Evolutionary conservation across 306 rosid genomes (phyloP).

Genomic region (Dalbergia oliveri): DNA sequence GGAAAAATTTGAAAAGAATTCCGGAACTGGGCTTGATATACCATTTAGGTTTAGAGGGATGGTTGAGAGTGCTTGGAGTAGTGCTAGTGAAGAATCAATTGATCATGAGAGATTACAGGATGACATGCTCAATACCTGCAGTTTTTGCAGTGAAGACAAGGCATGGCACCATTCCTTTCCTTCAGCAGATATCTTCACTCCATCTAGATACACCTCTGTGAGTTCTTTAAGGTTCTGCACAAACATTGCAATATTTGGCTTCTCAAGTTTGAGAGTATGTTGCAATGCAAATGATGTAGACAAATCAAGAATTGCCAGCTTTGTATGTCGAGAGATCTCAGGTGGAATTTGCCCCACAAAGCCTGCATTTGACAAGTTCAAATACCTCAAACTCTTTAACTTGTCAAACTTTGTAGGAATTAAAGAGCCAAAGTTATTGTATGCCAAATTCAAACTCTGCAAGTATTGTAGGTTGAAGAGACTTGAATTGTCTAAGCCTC

Average conservation of each 20-base stretch:
- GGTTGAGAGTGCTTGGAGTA: background rate
- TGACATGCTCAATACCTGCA: constrained; percentile 45
- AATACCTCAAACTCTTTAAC: constrained; percentile 32
- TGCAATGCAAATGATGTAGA: background rate
- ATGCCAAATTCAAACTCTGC: constrained; percentile 42
- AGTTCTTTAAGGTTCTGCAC: constrained; percentile 49
- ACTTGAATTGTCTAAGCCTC: constrained; percentile 43
- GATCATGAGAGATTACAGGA: constrained; percentile 46
- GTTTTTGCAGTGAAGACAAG: constrained; percentile 22
- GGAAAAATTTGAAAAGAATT: constrained; percentile 30
- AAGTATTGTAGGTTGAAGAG: constrained; percentile 46
- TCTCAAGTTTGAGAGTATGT: constrained; percentile 34
- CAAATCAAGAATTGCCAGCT: constrained; percentile 40
- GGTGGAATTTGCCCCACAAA: constrained; percentile 44
- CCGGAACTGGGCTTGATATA: constrained; percentile 39
- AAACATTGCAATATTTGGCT: constrained; percentile 24
- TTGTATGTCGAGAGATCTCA: constrained; percentile 48
- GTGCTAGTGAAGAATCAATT: constrained; percentile 42
- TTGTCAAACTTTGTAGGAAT: constrained; percentile 44
- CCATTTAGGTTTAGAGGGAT: constrained; percentile 31
- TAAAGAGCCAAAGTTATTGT: background rate
- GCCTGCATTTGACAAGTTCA: constrained; percentile 47
- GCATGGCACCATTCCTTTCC: constrained; percentile 57
- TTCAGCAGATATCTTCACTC: constrained; percentile 43
- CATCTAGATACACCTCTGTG: constrained; percentile 51